Evolutionary conservation across 1,284 basidiomycete species (phyloP).

Genomic region (Veloporphyrellus conicus): DNA sequence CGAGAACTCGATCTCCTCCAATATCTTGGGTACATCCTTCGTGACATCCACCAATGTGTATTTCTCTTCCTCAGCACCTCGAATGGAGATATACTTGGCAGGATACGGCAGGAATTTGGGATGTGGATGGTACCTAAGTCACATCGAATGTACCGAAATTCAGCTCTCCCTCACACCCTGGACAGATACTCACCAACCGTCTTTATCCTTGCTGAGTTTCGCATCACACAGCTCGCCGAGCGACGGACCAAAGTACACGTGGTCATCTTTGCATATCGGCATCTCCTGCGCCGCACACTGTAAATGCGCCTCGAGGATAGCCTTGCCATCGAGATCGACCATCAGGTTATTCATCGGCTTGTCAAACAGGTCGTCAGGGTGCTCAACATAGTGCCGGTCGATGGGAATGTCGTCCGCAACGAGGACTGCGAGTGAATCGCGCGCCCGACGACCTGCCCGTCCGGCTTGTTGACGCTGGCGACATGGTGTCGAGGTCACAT

Average conservation of each 20-base stretch:
- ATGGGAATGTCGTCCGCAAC: constrained; percentile 71
- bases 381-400: constrained; percentile 74
- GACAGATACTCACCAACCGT: constrained; percentile 57
- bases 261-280: constrained; percentile 69
- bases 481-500: not conserved
- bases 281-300: constrained; percentile 89
- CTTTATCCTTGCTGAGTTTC: constrained; percentile 55
- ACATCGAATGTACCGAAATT: not conserved
- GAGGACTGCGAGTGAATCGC: constrained; percentile 79
- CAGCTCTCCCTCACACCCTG: not conserved
- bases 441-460: constrained; percentile 77
- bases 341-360: constrained; percentile 60
- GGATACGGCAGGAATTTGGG: constrained; percentile 77
- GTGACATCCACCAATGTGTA: constrained; percentile 74
- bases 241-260: constrained; percentile 66
- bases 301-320: constrained; percentile 79
- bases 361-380: constrained; percentile 71
- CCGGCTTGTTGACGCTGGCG: constrained; percentile 81
- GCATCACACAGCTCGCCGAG: constrained; percentile 55
- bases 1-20: constrained; percentile 87
- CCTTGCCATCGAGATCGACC: constrained; percentile 71
- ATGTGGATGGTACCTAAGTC: constrained; percentile 73
- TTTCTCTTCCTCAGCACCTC: constrained; percentile 74
- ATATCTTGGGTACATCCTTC: constrained; percentile 43
- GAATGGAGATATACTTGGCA: constrained; percentile 68